Evolutionary conservation across 768 basidiomycete genomes (phyloP).

Genomic region (Serendipita sp.): DNA sequence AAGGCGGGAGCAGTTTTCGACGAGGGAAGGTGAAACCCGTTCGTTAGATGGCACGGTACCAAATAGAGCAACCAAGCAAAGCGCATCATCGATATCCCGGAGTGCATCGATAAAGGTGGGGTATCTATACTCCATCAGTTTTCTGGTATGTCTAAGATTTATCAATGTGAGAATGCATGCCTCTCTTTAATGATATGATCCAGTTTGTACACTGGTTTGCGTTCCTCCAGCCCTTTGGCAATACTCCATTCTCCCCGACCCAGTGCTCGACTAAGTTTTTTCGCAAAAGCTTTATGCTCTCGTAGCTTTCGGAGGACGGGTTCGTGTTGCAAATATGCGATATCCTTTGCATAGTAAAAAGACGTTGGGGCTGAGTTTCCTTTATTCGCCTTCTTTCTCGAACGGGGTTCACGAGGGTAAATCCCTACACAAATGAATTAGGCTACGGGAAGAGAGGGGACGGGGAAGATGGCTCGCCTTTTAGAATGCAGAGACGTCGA

Average conservation of each 20-base stretch:
- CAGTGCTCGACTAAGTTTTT: constrained; percentile 84
- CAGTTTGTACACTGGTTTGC: constrained; percentile 76
- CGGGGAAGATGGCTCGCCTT: constrained; percentile 40
- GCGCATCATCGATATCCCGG: constrained; percentile 90
- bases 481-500: constrained; percentile 88
- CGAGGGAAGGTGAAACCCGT: constrained; percentile 62
- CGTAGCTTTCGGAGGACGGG: constrained; percentile 84
- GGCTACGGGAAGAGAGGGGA: background rate
- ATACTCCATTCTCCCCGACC: constrained; percentile 90
- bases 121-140: constrained; percentile 39
- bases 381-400: constrained; percentile 88
- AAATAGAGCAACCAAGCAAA: constrained; percentile 90
- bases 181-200: constrained; percentile 98
- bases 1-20: constrained; percentile 80
- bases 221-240: constrained; percentile 86
- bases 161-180: constrained; percentile 24
- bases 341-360: constrained; percentile 97
- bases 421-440: constrained; percentile 43
- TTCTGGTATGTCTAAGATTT: constrained; percentile 10
- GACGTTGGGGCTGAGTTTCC: constrained; percentile 93
- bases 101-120: constrained; percentile 93
- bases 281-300: constrained; percentile 97
- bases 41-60: constrained; percentile 78
- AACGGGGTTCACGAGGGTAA: constrained; percentile 89
- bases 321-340: constrained; percentile 92